Conservation (phyloP, 306 rosid genomes). For the Quercus alba region DNA sequence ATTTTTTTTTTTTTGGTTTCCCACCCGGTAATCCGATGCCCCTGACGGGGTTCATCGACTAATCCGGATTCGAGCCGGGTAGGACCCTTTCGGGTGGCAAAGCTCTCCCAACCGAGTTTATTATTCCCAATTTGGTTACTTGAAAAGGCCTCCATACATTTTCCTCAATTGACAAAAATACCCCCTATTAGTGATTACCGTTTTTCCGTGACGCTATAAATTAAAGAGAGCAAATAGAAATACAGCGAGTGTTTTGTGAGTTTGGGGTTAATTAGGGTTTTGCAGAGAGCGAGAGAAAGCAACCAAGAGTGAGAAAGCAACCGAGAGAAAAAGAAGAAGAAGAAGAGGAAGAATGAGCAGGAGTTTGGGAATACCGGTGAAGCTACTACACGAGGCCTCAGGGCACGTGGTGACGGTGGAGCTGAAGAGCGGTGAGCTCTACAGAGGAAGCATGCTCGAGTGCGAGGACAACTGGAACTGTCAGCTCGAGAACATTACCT, state of each 20-base stretch:
- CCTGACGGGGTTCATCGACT: too few species aligned
- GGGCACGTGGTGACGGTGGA: conserved; percentile 95
- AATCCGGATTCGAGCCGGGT: too few species aligned
- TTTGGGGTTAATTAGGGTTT: conserved; percentile 41
- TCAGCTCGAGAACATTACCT: conserved; percentile 97
- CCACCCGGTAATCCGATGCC: too few species aligned
- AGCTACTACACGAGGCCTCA: conserved; percentile 96
- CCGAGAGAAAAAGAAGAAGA: neutral
- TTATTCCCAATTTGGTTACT: too few species aligned
- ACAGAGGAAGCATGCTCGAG: conserved; percentile 94
- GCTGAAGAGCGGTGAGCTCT: conserved; percentile 97
- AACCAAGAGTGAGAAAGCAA: neutral
- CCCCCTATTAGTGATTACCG: neutral
- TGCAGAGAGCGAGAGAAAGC: neutral
- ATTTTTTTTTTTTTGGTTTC: too few species aligned
- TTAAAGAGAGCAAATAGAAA: neutral
- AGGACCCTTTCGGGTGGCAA: too few species aligned
- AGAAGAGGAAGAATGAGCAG: conserved; percentile 68
- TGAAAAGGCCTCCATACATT: neutral
- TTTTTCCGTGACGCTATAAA: neutral
- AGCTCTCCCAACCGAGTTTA: too few species aligned
- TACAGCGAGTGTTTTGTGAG: neutral
- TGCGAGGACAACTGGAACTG: conserved; percentile 99
- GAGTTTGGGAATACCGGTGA: conserved; percentile 97
- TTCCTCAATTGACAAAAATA: neutral